Evolutionary conservation across 768 basidiomycete genomes (phyloP).

Genomic region (Lyophyllum semitale): DNA sequence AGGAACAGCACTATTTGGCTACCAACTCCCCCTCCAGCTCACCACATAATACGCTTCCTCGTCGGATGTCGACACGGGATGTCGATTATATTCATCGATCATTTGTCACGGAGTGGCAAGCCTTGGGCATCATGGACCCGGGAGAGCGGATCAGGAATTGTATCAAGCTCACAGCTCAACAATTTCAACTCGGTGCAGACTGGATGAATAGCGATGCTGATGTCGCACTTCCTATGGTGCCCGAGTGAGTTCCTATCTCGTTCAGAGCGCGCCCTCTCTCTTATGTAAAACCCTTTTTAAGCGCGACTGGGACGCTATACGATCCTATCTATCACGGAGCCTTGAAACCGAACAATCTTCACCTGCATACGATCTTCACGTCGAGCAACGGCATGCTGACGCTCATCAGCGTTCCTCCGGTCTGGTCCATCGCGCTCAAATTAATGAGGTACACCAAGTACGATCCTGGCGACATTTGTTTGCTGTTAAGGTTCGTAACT

Average conservation of each 20-base stretch:
- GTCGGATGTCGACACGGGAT: conserved; percentile 60
- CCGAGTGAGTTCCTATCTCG: conserved; percentile 46
- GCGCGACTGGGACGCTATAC: conserved; percentile 33
- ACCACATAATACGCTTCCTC: conserved; percentile 32
- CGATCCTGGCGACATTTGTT: conserved; percentile 66
- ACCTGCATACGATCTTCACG: conserved; percentile 57
- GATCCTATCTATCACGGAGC: conserved; percentile 66
- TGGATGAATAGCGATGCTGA: conserved; percentile 84
- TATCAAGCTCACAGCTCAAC: conserved; percentile 53
- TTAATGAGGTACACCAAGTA: conserved; percentile 65
- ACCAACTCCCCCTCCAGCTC: conserved; percentile 10
- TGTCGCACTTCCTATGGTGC: conserved; percentile 65
- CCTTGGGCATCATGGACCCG: conserved; percentile 50
- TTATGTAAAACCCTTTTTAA: conserved; percentile 14
- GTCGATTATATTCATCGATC: conserved; percentile 68
- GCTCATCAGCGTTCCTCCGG: conserved; percentile 64
- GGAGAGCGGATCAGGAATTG: conserved; percentile 55
- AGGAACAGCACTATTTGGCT: conserved; percentile 24
- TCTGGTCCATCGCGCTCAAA: conserved; percentile 75
- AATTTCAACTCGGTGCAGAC: conserved; percentile 56
- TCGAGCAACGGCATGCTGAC: conserved; percentile 52
- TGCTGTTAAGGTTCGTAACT: conserved; percentile 58
- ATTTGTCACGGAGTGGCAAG: conserved; percentile 56
- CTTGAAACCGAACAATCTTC: conserved; percentile 49
- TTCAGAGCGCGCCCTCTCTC: neutral